A percentile compares a stretch with the other conserved stretches of the same genome.
Evolutionary conservation across 2,329 filamentous ascomycete species (phyloP).

Genomic region (Stachybotrys echinatus): DNA sequence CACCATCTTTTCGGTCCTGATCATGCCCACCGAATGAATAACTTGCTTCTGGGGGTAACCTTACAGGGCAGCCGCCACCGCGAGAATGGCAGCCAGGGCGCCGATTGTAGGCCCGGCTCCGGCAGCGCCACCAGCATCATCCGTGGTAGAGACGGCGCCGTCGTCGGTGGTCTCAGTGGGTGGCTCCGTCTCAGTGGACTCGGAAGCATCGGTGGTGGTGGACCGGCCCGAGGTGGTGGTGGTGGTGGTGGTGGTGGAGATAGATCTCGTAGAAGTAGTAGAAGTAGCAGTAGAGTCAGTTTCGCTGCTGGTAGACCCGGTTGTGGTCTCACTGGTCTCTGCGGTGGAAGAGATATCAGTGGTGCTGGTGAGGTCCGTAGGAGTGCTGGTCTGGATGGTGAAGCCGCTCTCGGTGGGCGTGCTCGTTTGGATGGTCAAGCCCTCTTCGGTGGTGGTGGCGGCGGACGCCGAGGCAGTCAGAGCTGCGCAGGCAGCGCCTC

Average conservation of each 20-base stretch:
- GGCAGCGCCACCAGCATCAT: constrained; percentile 12
- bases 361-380: constrained; percentile 1
- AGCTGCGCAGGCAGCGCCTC: constrained; percentile 20
- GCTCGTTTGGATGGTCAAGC: not conserved
- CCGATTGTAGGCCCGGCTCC: constrained; percentile 19
- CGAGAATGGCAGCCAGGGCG: constrained; percentile 22
- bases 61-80: constrained; percentile 27
- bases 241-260: constrained; percentile 1
- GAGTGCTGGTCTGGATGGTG: not conserved
- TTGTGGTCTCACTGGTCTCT: not conserved
- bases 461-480: constrained; percentile 6
- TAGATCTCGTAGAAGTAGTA: not conserved
- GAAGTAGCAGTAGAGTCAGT: not conserved
- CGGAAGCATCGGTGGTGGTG: constrained; percentile 7
- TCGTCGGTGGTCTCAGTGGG: not conserved
- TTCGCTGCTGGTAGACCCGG: not conserved
- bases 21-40: too few species aligned
- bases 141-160: constrained; percentile 7
- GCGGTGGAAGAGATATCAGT: not conserved
- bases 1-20: too few species aligned
- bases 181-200: not conserved
- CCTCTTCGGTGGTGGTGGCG: constrained; percentile 2
- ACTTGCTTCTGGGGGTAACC: too few species aligned
- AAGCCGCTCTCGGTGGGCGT: constrained; percentile 2
- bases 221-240: constrained; percentile 7